Conservation (phyloP, 2,329 filamentous ascomycete genomes). For the Colletotrichum eremochloae region DNA sequence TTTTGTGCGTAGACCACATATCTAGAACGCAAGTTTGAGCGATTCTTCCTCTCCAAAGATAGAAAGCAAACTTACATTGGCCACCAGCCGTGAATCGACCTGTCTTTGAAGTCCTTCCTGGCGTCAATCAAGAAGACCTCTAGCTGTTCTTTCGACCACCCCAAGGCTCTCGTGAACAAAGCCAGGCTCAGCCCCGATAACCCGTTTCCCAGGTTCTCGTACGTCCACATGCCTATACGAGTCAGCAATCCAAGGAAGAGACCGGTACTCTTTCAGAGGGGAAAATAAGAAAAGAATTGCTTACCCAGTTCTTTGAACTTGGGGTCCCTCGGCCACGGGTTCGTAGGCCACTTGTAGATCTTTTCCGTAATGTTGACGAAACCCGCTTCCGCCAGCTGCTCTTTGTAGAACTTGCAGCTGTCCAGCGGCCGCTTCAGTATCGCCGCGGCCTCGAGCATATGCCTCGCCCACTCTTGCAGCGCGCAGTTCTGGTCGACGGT, state of each 20-base stretch:
- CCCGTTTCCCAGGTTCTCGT: slow-evolving; percentile 51
- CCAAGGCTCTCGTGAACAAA: slow-evolving; percentile 51
- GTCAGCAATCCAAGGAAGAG: not conserved
- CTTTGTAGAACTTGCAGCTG: slow-evolving; percentile 49
- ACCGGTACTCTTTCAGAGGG: not conserved
- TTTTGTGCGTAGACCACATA: slow-evolving; percentile 28
- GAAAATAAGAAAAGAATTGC: not conserved
- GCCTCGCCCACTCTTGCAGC: slow-evolving; percentile 50
- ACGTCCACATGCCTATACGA: slow-evolving; percentile 45
- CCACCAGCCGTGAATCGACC: slow-evolving; percentile 54
- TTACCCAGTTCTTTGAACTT: slow-evolving; percentile 65
- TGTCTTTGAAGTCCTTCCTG: slow-evolving; percentile 51
- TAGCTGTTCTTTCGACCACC: slow-evolving; percentile 52
- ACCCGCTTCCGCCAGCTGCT: slow-evolving; percentile 63
- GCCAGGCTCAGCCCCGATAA: slow-evolving; percentile 54
- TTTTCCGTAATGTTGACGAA: slow-evolving; percentile 65
- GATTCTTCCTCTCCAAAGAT: no score
- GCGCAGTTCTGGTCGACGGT: slow-evolving; percentile 48
- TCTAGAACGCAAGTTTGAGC: not conserved
- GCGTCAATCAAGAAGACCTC: slow-evolving; percentile 52
- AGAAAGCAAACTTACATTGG: slow-evolving; percentile 50
- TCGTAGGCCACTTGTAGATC: slow-evolving; percentile 63
- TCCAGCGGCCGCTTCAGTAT: slow-evolving; percentile 49
- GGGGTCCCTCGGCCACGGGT: slow-evolving; percentile 64
- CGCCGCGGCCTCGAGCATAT: slow-evolving; percentile 50